phyloP scores from a whole-genome alignment of 208 protist species.

The Trypanosoma caninum region DNA sequence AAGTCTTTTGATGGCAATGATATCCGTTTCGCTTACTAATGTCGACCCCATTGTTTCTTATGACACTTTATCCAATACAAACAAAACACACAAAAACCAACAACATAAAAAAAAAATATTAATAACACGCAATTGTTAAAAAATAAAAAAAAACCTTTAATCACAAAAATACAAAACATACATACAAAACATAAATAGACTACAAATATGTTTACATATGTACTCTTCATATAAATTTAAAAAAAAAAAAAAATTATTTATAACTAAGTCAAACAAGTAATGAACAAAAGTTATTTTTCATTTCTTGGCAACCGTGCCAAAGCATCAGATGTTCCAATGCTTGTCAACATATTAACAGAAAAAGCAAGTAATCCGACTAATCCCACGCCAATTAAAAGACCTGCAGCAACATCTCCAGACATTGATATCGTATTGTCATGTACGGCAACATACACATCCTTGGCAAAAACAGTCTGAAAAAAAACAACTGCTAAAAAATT shows the following conservation, averaged over 20 bases:
- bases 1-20: constrained; percentile 27
- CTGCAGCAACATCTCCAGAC: constrained; percentile 56
- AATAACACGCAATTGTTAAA: constrained; percentile 2
- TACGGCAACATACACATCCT: constrained; percentile 7
- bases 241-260: constrained; percentile 10
- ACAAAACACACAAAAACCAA: not conserved
- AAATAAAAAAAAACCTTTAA: constrained; percentile 8
- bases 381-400: constrained; percentile 53
- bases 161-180: constrained; percentile 9
- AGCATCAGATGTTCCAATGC: constrained; percentile 69
- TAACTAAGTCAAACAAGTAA: constrained; percentile 2
- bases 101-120: constrained; percentile 4
- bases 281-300: not conserved
- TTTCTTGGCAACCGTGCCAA: constrained; percentile 18
- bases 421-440: constrained; percentile 46
- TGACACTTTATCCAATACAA: not conserved
- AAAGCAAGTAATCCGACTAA: constrained; percentile 65
- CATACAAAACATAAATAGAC: too few relatives aligned
- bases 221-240: constrained; percentile 1
- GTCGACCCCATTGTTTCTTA: constrained; percentile 7
- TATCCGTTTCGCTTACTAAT: constrained; percentile 16
- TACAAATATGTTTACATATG: not conserved
- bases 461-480: constrained; percentile 9
- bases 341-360: constrained; percentile 66
- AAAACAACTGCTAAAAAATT: constrained; percentile 20